Evolutionary conservation across 495 filamentous ascomycete species (phyloP), one percentile per base, ranked within the genome.

Genomic region (Alectoria sarmentosa): DNA sequence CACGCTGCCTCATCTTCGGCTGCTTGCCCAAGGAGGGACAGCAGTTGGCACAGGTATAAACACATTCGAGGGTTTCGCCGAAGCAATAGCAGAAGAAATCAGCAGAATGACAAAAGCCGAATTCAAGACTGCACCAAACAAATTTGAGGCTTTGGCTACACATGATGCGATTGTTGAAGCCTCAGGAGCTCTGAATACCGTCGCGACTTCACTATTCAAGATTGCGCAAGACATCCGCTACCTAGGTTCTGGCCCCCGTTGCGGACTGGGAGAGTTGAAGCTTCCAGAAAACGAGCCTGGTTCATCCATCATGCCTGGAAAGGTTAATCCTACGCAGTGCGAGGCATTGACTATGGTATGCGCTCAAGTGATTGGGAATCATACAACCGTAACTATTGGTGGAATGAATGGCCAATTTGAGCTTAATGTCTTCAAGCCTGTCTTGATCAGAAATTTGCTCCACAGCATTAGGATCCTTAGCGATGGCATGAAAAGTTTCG

Each of bases 391-490:
- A 55, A 96, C 93, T 26, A 87, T 98, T 61, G 90, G 91, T 65
- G 94, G 93, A 70, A 95, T 95, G 82, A 95, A 93, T 79, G 94
- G 94, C 63, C 95, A 98, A 79, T 98, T 98, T 71, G 94, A 98
- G 76, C 85, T 98, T 69, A 98, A 98, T 76, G 94, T 98, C 55
- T 98, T 96, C 85, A 98, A 98, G 83, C 94, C 94, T 39, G 82
- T 97, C 52, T 81, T 98, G 71, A 98, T 98, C 79, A 82, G 88
- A 73, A 98, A 98, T 79, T 79, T 97, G 66, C 83, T 98, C 38
- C 94, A 98, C 82, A 94, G 90, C 77, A 78, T 88, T 58, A 83
- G 92, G 60, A 83, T 98, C 59, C 79, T 98, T 39, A 82, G 89
- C 57, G 94, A 98, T 72, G 90, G 90, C 67, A 98, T 98, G 93